Evolutionary conservation across 1,284 basidiomycete species (phyloP).

Genomic region (Pseudozyma sp.): DNA sequence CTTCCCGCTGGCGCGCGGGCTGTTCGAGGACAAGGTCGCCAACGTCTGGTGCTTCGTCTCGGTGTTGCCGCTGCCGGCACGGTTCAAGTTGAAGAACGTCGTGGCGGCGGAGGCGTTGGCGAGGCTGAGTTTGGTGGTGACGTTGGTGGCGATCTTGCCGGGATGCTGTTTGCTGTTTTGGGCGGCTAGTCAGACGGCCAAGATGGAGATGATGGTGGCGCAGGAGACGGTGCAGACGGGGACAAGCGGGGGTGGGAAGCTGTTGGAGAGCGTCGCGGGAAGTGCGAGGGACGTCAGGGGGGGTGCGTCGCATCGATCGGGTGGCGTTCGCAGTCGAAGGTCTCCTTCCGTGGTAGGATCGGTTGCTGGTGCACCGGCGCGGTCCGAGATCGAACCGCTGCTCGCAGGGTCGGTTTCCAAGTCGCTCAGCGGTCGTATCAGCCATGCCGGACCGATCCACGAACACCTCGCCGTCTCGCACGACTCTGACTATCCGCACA

Average conservation of each 20-base stretch:
- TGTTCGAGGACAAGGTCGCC: slow-evolving; percentile 96
- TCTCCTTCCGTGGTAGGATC: slow-evolving; percentile 47
- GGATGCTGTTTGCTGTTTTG: slow-evolving; percentile 60
- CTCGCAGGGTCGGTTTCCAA: slow-evolving; percentile 49
- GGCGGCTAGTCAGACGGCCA: slow-evolving; percentile 57
- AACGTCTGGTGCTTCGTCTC: slow-evolving; percentile 80
- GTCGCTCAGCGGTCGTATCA: slow-evolving; percentile 22
- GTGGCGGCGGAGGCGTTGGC: slow-evolving; percentile 57
- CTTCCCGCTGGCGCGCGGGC: slow-evolving; percentile 87
- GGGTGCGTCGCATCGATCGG: slow-evolving; percentile 20
- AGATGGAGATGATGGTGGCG: slow-evolving; percentile 61
- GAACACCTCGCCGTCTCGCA: slow-evolving; percentile 47
- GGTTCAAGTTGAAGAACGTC: slow-evolving; percentile 56
- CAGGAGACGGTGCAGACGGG: slow-evolving; percentile 20
- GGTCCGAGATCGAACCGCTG: slow-evolving; percentile 51
- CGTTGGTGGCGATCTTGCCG: slow-evolving; percentile 67
- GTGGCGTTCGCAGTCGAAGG: slow-evolving; percentile 30
- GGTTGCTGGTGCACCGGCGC: slow-evolving; percentile 20
- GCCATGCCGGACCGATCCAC: slow-evolving; percentile 6
- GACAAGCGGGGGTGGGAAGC: not conserved
- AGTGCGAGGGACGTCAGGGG: slow-evolving; percentile 15
- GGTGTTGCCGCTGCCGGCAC: slow-evolving; percentile 57
- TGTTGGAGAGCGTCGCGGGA: slow-evolving; percentile 5
- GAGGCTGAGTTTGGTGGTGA: slow-evolving; percentile 68
- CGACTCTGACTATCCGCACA: slow-evolving; percentile 62